Evolutionary conservation across 2,329 filamentous ascomycete genomes (phyloP).

Genomic region (Xylaria hypoxylon): DNA sequence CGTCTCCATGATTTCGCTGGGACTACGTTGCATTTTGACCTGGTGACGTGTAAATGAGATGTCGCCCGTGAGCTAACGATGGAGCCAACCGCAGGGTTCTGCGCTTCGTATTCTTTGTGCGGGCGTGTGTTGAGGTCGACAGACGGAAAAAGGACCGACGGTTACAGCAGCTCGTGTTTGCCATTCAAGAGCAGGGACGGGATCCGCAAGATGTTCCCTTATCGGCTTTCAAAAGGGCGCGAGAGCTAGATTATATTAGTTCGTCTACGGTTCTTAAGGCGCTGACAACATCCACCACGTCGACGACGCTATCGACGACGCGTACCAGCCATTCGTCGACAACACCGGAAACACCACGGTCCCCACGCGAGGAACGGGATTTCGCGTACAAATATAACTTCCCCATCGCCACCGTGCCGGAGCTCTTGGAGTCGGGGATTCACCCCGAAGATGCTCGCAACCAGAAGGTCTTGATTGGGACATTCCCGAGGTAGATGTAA

Average conservation of each 20-base stretch:
- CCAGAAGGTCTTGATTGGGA: slow-evolving; percentile 39
- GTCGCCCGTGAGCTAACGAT: slow-evolving; percentile 19
- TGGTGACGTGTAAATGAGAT: background rate
- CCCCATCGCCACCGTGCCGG: slow-evolving; percentile 31
- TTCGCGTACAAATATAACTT: slow-evolving; percentile 39
- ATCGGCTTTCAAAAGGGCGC: slow-evolving; percentile 19
- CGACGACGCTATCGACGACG: background rate
- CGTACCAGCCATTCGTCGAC: background rate
- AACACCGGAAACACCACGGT: slow-evolving; percentile 6
- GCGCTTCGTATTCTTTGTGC: slow-evolving; percentile 46
- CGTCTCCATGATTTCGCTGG: background rate
- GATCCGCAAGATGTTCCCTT: slow-evolving; percentile 34
- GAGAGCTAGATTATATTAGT: slow-evolving; percentile 12
- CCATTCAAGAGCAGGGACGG: slow-evolving; percentile 39
- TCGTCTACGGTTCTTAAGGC: slow-evolving; percentile 21
- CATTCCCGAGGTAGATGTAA: slow-evolving; percentile 33
- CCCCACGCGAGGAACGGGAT: slow-evolving; percentile 33
- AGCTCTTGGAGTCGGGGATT: slow-evolving; percentile 32
- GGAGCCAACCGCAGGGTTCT: slow-evolving; percentile 34
- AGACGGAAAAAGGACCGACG: slow-evolving; percentile 40
- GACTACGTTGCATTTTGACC: background rate
- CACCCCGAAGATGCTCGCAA: slow-evolving; percentile 40
- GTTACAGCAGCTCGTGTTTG: slow-evolving; percentile 39
- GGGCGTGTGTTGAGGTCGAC: slow-evolving; percentile 47
- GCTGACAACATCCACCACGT: slow-evolving; percentile 9